phyloP scores from a whole-genome alignment of 2,329 filamentous ascomycete species.

The Aurifilum marmelostoma region DNA sequence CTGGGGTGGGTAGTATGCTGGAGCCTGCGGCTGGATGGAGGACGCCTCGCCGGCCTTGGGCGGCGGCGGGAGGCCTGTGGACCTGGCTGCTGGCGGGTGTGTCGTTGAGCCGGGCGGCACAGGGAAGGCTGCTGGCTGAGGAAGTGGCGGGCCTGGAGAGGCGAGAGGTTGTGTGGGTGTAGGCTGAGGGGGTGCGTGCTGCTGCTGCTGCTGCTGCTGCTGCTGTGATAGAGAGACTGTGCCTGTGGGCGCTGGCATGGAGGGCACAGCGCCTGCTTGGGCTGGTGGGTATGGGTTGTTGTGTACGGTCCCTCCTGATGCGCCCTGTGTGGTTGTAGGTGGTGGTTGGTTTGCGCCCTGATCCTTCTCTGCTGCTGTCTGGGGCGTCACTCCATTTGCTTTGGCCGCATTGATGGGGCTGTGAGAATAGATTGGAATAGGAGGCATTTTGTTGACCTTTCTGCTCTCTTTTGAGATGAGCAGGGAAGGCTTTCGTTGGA shows the following conservation, averaged over 20 bases:
- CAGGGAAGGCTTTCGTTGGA: background rate
- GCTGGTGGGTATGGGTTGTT: slow-evolving; percentile 44
- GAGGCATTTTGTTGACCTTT: slow-evolving; percentile 52
- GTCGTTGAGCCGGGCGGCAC: slow-evolving; percentile 39
- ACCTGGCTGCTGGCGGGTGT: slow-evolving; percentile 28
- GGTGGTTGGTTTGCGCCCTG: slow-evolving; percentile 29
- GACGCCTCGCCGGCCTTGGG: slow-evolving; percentile 53
- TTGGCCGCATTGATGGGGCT: slow-evolving; percentile 63
- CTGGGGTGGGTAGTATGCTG: slow-evolving; percentile 48
- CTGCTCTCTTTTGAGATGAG: background rate
- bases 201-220: slow-evolving; percentile 42
- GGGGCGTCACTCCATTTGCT: slow-evolving; percentile 51
- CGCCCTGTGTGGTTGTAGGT: slow-evolving; percentile 37
- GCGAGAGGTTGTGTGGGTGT: slow-evolving; percentile 46
- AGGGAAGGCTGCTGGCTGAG: slow-evolving; percentile 62
- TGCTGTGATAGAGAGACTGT: slow-evolving; percentile 38
- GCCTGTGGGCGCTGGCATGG: slow-evolving; percentile 49
- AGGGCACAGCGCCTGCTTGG: slow-evolving; percentile 51
- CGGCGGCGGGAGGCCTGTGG: slow-evolving; percentile 49
- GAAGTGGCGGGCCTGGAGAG: slow-evolving; percentile 50
- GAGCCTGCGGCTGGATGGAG: slow-evolving; percentile 39
- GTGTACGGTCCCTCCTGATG: slow-evolving; percentile 29
- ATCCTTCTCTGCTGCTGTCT: slow-evolving; percentile 42
- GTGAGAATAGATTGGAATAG: slow-evolving; percentile 62
- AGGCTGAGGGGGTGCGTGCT: slow-evolving; percentile 43